These are phyloP conservation scores for Miamiensis avidus DNA, from an alignment of 169 alveolate species.

Conservation along the genomic window DNA sequence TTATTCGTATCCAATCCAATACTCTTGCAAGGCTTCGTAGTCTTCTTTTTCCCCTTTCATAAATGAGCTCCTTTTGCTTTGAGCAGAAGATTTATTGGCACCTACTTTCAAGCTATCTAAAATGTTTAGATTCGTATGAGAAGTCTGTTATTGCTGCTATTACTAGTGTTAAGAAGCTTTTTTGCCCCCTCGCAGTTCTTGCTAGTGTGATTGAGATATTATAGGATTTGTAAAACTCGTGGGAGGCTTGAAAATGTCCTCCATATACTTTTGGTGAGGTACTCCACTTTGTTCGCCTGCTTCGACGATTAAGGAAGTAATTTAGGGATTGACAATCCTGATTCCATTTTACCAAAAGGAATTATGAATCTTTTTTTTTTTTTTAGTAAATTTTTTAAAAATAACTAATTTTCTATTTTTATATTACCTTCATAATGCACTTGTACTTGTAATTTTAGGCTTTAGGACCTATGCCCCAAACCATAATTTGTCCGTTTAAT, in stretches of 20 bases:
- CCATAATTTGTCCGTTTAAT: constrained; percentile 56
- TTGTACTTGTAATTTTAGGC: constrained; percentile 40
- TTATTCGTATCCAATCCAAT: constrained; percentile 9
- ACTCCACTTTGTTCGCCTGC: neutral
- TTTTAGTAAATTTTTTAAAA: no score
- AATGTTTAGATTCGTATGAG: no score
- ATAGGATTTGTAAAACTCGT: neutral
- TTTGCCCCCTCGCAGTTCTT: no score
- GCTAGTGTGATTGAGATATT: no score
- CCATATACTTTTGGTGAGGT: neutral
- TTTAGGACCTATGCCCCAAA: constrained; percentile 66
- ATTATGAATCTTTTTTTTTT: constrained; percentile 24
- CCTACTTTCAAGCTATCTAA: no score
- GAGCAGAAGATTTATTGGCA: neutral
- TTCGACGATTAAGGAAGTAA: neutral
- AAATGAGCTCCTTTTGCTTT: neutral
- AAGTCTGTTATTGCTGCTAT: no score
- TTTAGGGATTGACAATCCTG: no score
- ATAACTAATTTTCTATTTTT: no score
- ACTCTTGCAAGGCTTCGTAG: constrained; percentile 24
- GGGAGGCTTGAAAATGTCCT: neutral
- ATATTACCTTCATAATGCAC: neutral
- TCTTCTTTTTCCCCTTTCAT: constrained; percentile 25
- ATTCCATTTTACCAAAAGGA: neutral
- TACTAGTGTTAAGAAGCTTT: no score